phyloP scores from a whole-genome alignment of 2,329 filamentous ascomycete species.

The Diaporthe velutina region DNA sequence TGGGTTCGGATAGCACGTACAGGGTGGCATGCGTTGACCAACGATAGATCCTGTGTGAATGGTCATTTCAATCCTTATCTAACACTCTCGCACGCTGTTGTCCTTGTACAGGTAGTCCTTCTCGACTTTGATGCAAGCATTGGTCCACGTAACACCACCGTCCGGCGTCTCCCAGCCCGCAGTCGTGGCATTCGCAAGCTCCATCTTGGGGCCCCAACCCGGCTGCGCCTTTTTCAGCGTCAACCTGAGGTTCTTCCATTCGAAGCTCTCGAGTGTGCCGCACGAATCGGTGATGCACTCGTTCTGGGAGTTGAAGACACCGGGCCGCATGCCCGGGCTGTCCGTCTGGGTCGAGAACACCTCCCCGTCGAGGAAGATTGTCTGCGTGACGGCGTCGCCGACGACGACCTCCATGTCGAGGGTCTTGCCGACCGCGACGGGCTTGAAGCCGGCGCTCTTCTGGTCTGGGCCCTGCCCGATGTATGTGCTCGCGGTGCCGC shows the following conservation, averaged over 20 bases:
- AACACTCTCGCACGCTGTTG: neutral
- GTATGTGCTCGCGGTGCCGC: constrained; percentile 7
- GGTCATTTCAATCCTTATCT: too few relatives aligned
- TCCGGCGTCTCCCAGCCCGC: constrained; percentile 3
- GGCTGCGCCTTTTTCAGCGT: neutral
- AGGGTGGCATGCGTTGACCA: neutral
- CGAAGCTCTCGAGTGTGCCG: neutral
- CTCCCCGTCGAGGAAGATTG: neutral
- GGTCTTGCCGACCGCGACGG: neutral
- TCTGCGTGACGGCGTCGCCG: constrained; percentile 3
- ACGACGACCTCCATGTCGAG: constrained; percentile 3
- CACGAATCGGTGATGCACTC: neutral
- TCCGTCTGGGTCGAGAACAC: constrained; percentile 1
- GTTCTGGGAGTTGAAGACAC: constrained; percentile 3
- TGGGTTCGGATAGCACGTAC: neutral
- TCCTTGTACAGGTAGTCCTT: neutral
- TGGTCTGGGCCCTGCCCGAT: neutral
- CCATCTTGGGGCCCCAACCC: neutral
- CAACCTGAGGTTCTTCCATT: neutral
- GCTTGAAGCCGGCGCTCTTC: constrained; percentile 8
- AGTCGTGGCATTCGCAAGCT: constrained; percentile 4
- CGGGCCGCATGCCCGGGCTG: constrained; percentile 3
- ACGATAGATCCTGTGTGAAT: neutral
- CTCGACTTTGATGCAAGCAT: neutral
- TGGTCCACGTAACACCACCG: neutral